Evolutionary conservation across 805 yeast species (phyloP).

Genomic region (Ogataea polymorpha): DNA sequence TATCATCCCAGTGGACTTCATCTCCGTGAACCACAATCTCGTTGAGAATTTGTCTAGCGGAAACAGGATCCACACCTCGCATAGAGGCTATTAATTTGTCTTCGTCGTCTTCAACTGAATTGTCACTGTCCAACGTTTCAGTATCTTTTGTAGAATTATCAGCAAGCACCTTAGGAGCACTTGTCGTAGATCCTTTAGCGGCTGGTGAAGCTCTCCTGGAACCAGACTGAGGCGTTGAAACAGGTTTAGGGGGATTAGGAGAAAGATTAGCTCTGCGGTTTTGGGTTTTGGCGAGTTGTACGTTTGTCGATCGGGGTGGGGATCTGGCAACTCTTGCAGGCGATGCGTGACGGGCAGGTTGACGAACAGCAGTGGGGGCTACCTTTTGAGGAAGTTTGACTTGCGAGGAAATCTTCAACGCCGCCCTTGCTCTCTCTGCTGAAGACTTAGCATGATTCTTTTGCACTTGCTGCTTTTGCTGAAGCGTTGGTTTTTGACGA

Average conservation of each 20-base stretch:
- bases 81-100: conserved; percentile 42
- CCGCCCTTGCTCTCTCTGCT: conserved; percentile 32
- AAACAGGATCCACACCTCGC: conserved; percentile 70
- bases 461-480: conserved; percentile 2
- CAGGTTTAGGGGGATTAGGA: conserved; percentile 11
- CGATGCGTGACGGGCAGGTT: conserved; percentile 8
- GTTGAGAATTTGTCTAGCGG: conserved; percentile 81
- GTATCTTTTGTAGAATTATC: conserved; percentile 29
- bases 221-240: conserved; percentile 1
- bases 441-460: conserved; percentile 18
- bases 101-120: conserved; percentile 25
- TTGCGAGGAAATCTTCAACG: conserved; percentile 32
- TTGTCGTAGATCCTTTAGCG: conserved; percentile 1
- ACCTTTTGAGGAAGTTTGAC: conserved; percentile 27
- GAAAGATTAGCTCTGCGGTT: conserved; percentile 11
- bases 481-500: conserved; percentile 9
- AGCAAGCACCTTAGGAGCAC: conserved; percentile 15
- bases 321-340: conserved; percentile 13
- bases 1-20: conserved; percentile 91
- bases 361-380: conserved; percentile 10
- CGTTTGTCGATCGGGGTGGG: conserved; percentile 12
- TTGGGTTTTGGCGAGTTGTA: conserved; percentile 3
- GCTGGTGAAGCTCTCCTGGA: conserved; percentile 13
- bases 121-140: conserved; percentile 28
- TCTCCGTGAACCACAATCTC: conserved; percentile 90